Base-by-base conservation (phyloP, 192 early-diverging fungal genomes). In the Chytriomyces sp. region DNA sequence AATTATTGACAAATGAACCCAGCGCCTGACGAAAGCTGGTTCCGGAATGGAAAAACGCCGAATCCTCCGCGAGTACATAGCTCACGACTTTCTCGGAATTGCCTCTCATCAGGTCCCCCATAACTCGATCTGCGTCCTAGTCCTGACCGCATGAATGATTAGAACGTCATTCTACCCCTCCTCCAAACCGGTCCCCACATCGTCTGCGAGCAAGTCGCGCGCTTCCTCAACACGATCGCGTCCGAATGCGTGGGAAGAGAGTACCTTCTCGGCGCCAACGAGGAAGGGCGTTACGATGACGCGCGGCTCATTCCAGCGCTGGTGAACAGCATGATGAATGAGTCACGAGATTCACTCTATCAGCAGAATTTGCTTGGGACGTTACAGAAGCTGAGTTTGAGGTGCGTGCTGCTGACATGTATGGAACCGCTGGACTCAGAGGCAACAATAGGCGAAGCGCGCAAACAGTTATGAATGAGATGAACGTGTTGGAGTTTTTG, bases 351-450 rank as follows among this genome's bases (percentile, higher is more conserved):
- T 33, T 58, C 70, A 0, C 17, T 65, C 19, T 69, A 77, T 41
- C 57, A 73, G 10, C 78, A 84, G 32, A 79, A 82, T 61, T 12
- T 79, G 17, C 58, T 86, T n/a, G 79, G 78, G 8, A 66, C 79
- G 3, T 61, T 86, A 31, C 85, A 86, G 44, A 86, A 86, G 58
- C 71, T 86, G 28, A 82, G 80, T 32, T 62, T 86, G 32, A 52
- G 80, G 75, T 82, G 73, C 8, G 22, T 32, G 3, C 31, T 61
- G 33, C 31, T 10, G 17, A 59, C 3, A 28, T 30, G 31, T 72
- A 37, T 33, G 8, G 33, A 6, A 10, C 33, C 22, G 59, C 8
- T 52, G 14, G 59, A 1, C 33, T 31, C 3, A 56, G 17, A 14
- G 8, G 34, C 4, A 52, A 14, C 25, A 44, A 56, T 5, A 80